phyloP scores from a whole-genome alignment of 176 grass and related monocot genomes.

The Oryza coarctata region DNA sequence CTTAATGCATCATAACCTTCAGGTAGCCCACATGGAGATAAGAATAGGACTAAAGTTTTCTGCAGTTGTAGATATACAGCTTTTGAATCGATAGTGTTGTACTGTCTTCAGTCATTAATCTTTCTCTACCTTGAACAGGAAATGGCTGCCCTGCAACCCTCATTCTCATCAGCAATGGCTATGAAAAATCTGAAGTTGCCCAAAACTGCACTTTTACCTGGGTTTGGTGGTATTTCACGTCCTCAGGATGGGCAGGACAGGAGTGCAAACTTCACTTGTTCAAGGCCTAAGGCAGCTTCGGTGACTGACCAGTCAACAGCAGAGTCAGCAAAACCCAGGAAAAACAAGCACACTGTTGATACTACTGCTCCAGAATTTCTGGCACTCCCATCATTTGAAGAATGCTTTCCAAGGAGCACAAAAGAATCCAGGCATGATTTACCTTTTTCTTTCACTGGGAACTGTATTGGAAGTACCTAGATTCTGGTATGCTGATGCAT shows the following conservation, averaged over 20 bases:
- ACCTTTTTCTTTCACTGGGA: conserved; percentile 1
- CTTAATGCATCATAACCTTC: background rate
- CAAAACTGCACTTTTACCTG: conserved; percentile 49
- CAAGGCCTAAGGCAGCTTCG: conserved; percentile 52
- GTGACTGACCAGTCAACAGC: conserved; percentile 45
- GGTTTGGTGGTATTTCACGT: conserved; percentile 40
- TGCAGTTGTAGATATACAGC: background rate
- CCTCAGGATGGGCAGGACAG: conserved; percentile 37
- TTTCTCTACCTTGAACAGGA: conserved; percentile 32
- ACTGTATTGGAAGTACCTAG: background rate
- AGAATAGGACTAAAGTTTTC: background rate
- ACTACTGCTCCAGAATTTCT: conserved; percentile 81
- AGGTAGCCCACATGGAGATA: background rate
- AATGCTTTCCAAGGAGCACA: conserved; percentile 90
- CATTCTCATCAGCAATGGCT: conserved; percentile 48
- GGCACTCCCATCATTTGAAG: conserved; percentile 87
- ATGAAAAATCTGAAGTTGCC: conserved; percentile 61
- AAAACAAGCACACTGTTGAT: conserved; percentile 72
- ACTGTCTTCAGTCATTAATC: background rate
- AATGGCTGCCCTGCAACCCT: conserved; percentile 77
- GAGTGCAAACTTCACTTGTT: conserved; percentile 33
- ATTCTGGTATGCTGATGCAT: background rate
- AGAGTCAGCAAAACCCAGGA: conserved; percentile 51
- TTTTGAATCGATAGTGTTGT: background rate
- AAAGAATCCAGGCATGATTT: conserved; percentile 72